Evolutionary conservation across 768 basidiomycete species (phyloP).

Genomic region (Calocybe indica): DNA sequence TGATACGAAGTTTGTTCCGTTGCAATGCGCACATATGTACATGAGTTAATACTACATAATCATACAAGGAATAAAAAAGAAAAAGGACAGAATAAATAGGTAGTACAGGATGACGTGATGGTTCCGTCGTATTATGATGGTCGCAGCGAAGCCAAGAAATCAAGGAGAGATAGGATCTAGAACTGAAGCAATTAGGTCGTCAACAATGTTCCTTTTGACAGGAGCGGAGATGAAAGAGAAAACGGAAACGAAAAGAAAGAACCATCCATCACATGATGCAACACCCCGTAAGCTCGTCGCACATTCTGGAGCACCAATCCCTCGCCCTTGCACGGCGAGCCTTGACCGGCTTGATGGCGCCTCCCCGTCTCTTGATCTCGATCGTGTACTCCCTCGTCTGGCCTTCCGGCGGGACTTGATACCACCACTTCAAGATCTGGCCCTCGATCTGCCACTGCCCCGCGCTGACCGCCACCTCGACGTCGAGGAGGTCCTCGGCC

Average conservation of each 20-base stretch:
- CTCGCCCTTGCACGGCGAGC: constrained; percentile 1
- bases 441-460: constrained; percentile 41
- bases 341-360: constrained; percentile 18
- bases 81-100: no score
- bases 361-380: constrained; percentile 26
- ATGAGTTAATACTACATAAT: no score
- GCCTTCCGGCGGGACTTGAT: constrained; percentile 33
- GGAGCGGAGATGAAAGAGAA: neutral
- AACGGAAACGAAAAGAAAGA: neutral
- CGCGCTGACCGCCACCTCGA: constrained; percentile 37
- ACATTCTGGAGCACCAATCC: constrained; percentile 16
- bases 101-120: no score
- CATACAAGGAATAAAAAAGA: no score
- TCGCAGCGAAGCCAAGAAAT: no score
- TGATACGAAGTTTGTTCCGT: neutral
- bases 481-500: constrained; percentile 28
- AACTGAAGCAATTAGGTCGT: no score
- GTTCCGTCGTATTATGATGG: no score
- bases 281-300: constrained; percentile 18
- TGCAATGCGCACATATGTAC: no score
- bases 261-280: constrained; percentile 5
- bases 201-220: neutral
- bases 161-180: no score
- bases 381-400: constrained; percentile 28
- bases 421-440: constrained; percentile 50